Evolutionary conservation across 106 monocot species (phyloP).

Genomic region (Dioscorea zingiberensis): DNA sequence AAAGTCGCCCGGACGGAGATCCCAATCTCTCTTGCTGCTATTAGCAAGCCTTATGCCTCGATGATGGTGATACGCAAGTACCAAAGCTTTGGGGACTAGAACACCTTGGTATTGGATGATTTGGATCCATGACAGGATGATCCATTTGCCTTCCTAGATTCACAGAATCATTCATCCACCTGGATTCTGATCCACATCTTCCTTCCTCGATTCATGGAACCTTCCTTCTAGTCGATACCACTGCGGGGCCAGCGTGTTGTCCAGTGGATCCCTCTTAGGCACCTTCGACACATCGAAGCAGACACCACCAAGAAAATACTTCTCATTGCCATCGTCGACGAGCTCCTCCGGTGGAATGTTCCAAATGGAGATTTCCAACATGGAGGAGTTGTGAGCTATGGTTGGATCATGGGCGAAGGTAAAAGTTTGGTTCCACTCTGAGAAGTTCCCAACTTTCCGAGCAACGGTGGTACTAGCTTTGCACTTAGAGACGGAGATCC

Average conservation of each 20-base stretch:
- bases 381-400: constrained; percentile 18
- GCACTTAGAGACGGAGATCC: constrained; percentile 43
- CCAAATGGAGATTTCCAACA: constrained; percentile 74
- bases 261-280: constrained; percentile 56
- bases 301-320: constrained; percentile 70
- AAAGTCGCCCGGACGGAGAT: constrained; percentile 44
- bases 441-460: constrained; percentile 32
- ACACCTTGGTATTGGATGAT: constrained; percentile 78
- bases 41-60: constrained; percentile 47
- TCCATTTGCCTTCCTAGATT: constrained; percentile 54
- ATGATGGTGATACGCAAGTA: constrained; percentile 72
- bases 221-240: constrained; percentile 88
- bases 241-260: constrained; percentile 73
- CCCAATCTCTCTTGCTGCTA: constrained; percentile 16
- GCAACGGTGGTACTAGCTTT: constrained; percentile 43
- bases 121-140: constrained; percentile 13
- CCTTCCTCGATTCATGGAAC: constrained; percentile 18
- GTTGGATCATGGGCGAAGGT: constrained; percentile 46
- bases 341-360: constrained; percentile 36
- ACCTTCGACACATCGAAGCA: constrained; percentile 77
- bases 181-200: constrained; percentile 90
- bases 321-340: constrained; percentile 14
- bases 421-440: constrained; percentile 85
- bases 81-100: constrained; percentile 92
- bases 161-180: constrained; percentile 66